Evolutionary conservation across 2,329 filamentous ascomycete genomes (phyloP).

Genomic region (Teratosphaeriaceae sp.): DNA sequence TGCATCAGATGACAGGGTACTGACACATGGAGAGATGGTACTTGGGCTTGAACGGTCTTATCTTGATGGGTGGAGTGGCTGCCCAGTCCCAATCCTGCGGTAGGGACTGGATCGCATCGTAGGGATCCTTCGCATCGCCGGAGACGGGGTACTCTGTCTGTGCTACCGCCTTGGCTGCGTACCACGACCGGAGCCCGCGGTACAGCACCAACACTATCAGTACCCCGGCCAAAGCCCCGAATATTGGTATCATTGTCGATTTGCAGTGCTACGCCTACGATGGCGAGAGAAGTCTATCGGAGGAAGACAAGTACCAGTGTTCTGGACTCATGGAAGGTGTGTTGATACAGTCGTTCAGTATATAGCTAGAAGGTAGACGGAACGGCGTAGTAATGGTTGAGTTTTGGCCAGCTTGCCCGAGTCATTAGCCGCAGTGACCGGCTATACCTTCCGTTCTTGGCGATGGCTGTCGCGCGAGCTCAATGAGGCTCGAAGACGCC

Average conservation of each 20-base stretch:
- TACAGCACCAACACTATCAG: background rate
- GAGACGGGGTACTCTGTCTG: too few species aligned
- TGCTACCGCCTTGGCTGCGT: too few species aligned
- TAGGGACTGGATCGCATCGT: slow-evolving; percentile 41
- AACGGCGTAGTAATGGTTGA: background rate
- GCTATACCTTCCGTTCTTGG: background rate
- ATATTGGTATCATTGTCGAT: too few species aligned
- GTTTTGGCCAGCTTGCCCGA: background rate
- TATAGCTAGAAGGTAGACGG: background rate
- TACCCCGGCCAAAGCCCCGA: too few species aligned
- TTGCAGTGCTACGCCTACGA: too few species aligned
- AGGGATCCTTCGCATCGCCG: slow-evolving; percentile 22
- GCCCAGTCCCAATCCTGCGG: slow-evolving; percentile 43
- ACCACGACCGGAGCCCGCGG: background rate
- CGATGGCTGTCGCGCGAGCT: background rate
- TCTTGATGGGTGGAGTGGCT: slow-evolving; percentile 44
- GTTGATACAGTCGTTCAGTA: background rate
- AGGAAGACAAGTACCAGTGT: too few species aligned
- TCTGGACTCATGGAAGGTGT: too few species aligned
- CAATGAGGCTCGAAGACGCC: too few species aligned
- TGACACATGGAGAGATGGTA: slow-evolving; percentile 60
- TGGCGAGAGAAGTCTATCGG: too few species aligned
- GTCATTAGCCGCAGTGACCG: slow-evolving; percentile 1
- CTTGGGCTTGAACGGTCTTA: slow-evolving; percentile 54
- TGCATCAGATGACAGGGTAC: slow-evolving; percentile 7